These are phyloP conservation scores for Lecanicillium sp. DNA, from an alignment of 2,329 filamentous ascomycete species.

Conservation along the genomic window DNA sequence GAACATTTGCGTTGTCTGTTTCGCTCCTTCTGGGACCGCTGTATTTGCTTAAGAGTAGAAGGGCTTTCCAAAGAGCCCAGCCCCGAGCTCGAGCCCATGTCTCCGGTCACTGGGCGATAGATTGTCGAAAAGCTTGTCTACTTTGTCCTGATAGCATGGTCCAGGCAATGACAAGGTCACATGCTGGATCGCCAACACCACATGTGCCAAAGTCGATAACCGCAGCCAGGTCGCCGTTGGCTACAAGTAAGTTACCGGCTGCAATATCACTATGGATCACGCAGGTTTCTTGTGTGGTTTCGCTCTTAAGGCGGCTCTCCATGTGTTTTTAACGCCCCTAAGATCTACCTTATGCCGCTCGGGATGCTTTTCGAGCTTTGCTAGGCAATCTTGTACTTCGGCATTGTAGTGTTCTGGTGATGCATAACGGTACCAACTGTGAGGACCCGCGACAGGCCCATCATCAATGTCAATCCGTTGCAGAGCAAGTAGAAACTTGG, in stretches of 20 bases:
- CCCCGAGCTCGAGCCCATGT: background rate
- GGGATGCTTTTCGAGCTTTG: background rate
- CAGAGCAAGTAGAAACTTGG: background rate
- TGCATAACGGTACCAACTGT: background rate
- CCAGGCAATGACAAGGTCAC: background rate
- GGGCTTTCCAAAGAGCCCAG: background rate
- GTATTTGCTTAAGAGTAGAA: background rate
- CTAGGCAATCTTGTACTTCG: background rate
- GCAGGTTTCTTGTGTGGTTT: background rate
- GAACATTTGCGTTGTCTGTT: too few species aligned
- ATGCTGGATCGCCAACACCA: background rate
- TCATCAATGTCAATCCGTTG: background rate
- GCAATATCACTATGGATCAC: background rate
- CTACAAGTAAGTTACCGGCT: background rate
- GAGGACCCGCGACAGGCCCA: background rate
- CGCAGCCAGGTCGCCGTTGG: background rate
- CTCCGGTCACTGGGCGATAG: background rate
- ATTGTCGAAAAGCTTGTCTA: background rate
- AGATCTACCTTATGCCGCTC: background rate
- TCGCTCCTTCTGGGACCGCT: too few species aligned
- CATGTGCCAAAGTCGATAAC: constrained; percentile 1
- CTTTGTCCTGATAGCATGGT: background rate
- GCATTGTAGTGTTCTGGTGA: background rate
- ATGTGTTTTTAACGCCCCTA: background rate
- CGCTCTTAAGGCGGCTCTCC: background rate